Evolutionary conservation across 106 monocot species (phyloP).

Genomic region (Gastrodia elata): DNA sequence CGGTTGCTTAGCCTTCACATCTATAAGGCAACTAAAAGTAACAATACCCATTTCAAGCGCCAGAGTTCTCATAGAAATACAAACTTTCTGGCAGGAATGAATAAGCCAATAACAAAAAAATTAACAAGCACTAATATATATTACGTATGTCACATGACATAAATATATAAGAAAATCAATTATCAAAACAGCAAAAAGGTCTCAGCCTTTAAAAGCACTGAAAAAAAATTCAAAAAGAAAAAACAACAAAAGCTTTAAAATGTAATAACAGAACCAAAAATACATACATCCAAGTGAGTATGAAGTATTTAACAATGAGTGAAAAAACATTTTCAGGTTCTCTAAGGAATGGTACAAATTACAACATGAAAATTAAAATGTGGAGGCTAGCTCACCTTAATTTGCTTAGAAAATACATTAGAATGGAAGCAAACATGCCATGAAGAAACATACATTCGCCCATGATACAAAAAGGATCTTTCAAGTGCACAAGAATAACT

Average conservation of each 20-base stretch:
- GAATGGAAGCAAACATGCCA: conserved; percentile 99
- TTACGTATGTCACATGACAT: not conserved
- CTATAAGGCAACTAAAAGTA: too few relatives aligned
- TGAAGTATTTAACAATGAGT: not conserved
- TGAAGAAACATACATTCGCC: conserved; percentile 92
- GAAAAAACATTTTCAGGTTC: not conserved
- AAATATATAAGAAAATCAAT: not conserved
- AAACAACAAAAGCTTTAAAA: not conserved
- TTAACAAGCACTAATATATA: not conserved
- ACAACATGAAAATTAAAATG: not conserved
- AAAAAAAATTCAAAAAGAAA: not conserved
- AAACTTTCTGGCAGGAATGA: not conserved
- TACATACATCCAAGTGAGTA: not conserved
- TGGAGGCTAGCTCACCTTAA: conserved; percentile 54
- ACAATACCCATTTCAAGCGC: not conserved
- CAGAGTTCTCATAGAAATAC: not conserved
- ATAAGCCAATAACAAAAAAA: not conserved
- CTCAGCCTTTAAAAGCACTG: not conserved
- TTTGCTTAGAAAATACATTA: conserved; percentile 97
- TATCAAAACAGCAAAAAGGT: not conserved
- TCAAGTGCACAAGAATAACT: conserved; percentile 99
- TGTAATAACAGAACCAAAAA: not conserved
- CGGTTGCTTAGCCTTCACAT: not conserved
- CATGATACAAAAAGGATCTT: conserved; percentile 98
- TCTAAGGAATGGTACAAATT: not conserved